Evolutionary conservation across 2,329 filamentous ascomycete species (phyloP).

Genomic region (Colletotrichum sp.): DNA sequence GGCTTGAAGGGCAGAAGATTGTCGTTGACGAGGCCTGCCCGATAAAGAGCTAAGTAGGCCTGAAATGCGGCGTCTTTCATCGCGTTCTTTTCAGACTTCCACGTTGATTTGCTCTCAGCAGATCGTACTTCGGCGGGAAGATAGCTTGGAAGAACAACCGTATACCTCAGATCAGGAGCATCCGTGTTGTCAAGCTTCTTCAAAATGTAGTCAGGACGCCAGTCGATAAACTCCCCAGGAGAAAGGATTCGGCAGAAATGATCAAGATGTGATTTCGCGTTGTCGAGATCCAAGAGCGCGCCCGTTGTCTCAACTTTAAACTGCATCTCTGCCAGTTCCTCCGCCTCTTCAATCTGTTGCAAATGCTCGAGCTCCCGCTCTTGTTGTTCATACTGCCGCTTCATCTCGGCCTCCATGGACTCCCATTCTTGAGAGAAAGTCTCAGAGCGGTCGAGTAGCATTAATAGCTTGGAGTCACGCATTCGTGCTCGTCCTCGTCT

Average conservation of each 20-base stretch:
- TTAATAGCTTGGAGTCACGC: constrained; percentile 53
- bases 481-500: constrained; percentile 59
- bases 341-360: constrained; percentile 51
- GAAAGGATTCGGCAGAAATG: constrained; percentile 78
- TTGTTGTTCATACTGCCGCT: constrained; percentile 70
- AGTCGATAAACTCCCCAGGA: constrained; percentile 64
- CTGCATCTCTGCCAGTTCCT: constrained; percentile 27
- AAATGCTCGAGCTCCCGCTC: constrained; percentile 53
- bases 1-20: constrained; percentile 71
- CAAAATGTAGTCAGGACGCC: constrained; percentile 71
- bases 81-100: constrained; percentile 75
- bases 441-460: constrained; percentile 43
- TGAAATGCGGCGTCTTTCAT: constrained; percentile 84
- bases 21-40: constrained; percentile 76
- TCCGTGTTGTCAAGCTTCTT: constrained; percentile 37
- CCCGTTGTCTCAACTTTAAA: constrained; percentile 50
- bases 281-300: constrained; percentile 74
- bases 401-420: constrained; percentile 75
- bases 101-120: constrained; percentile 56
- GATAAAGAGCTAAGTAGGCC: constrained; percentile 74
- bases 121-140: constrained; percentile 67
- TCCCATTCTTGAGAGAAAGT: constrained; percentile 59
- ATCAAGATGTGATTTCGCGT: constrained; percentile 76
- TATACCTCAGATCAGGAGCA: constrained; percentile 51
- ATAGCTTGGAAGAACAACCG: constrained; percentile 73